phyloP scores from a whole-genome alignment of 441 rosid species.

The Theobroma grandiflorum region DNA sequence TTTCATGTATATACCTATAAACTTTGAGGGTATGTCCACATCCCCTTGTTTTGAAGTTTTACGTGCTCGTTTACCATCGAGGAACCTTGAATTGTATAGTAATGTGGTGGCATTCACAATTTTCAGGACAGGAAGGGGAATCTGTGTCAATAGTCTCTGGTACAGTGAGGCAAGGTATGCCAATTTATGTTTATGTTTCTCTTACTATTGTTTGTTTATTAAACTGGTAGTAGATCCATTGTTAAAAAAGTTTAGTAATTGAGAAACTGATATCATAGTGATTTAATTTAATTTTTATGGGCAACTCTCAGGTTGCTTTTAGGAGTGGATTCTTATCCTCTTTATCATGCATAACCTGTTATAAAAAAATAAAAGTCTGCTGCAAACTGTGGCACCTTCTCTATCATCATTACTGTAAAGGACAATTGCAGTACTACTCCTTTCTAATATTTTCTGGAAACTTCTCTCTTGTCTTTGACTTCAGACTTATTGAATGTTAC shows the following conservation, averaged over 20 bases:
- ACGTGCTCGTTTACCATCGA: constrained; percentile 21
- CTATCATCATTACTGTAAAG: not conserved
- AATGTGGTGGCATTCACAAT: constrained; percentile 20
- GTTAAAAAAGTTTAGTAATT: not conserved
- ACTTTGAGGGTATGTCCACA: constrained; percentile 82
- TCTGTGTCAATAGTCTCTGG: constrained; percentile 68
- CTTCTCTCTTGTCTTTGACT: not conserved
- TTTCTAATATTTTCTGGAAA: not conserved
- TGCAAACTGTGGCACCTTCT: not conserved
- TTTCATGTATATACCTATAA: constrained; percentile 90
- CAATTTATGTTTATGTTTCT: constrained; percentile 25
- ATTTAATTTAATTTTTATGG: constrained; percentile 13
- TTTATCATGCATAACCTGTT: not conserved
- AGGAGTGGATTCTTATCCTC: not conserved
- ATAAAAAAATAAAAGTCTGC: not conserved
- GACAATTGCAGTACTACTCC: not conserved
- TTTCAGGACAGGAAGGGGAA: constrained; percentile 96
- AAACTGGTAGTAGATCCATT: constrained; percentile 16
- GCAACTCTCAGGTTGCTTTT: not conserved
- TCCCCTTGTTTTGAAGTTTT: constrained; percentile 26
- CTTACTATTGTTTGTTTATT: constrained; percentile 14
- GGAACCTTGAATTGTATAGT: constrained; percentile 23
- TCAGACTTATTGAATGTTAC: constrained; percentile 3
- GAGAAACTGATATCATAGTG: not conserved
- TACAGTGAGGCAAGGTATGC: constrained; percentile 83